Evolutionary conservation across 2,329 filamentous ascomycete genomes (phyloP), one percentile per base, ranked within the genome.

Genomic region (Pseudofabraea citricarpa): DNA sequence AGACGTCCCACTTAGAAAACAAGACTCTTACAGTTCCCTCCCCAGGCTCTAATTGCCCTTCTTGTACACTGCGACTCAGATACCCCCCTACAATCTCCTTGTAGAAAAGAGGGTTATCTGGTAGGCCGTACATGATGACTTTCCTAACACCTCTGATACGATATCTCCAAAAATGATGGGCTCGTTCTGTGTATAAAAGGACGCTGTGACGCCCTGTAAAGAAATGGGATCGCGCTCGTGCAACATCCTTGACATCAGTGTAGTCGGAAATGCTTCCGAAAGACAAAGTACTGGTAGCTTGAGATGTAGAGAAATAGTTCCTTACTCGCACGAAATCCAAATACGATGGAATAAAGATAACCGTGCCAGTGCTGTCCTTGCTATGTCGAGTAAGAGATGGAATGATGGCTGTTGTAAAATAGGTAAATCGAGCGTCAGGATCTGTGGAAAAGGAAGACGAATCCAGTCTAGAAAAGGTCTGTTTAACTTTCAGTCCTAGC

Each of bases 151-250:
- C 93, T 26, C 81, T 77, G 42, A 98, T 74, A 53, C 79, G 77
- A 60, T 93, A 90, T n/a, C 93, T 77, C 39, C 89, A 81, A 73
- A 97, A 97, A 65, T 98, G 93, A 66, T 98, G 93, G n/a, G 90
- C 87, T 46, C 93, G 83, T 63, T 95, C 91, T 2, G 90, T 94
- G 67, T 97, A 98, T 13, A 98, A 71, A 29, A 98, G 67, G 15
- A 97, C 76, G 16, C 81, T 81, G 61, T 96, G 87, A 13, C 90
- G 76, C 5, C 90, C 93, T 29, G 73, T 85, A 51, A 89, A 70
- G 66, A 98, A 97, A 61, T 96, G 87, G 10, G 87, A 90, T 19
- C 91, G 77, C 7, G 91, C 89, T 29, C 91, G 81, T 32, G 88
- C 84, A 22, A 90, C 84, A 51, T 95, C 89, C 6, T 82, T 77